Evolutionary conservation across 495 filamentous ascomycete species (phyloP), one percentile per base, ranked within the genome.

Genomic region (Paragyromitra xinjiangensis): DNA sequence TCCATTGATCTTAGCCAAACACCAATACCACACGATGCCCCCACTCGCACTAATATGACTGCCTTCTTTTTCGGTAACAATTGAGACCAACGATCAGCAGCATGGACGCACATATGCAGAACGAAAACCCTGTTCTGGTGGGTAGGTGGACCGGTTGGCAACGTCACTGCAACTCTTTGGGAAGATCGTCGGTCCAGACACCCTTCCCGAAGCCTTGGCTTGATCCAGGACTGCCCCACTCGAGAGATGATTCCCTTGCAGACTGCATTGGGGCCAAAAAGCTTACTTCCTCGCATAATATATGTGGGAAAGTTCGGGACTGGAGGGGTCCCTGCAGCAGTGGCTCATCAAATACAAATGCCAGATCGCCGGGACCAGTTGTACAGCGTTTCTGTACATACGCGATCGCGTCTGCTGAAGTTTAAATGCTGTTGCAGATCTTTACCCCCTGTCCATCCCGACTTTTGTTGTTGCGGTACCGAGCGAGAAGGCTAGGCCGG

Each of bases 151-250:
- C 69, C 69, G 42, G 74, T 64, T 73, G 63, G 63, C 44, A 67
- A 73, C 68, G 71, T 73, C 62, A 72, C 71, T 29, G 37, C 40
- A 55, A 39, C 61, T 50, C 40, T 77, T 73, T 26, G 69, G 74
- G 74, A 7, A 26, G 74, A 77, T 77, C 69, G 74, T 44, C 74
- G 26, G 67, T 29, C 53, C 22, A 61, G 63, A 73, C 73, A 64
- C 74, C 74, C 22, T 66, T 77, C 74, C 74, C 69, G 74, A 51
- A 44, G 61, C 74, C 74, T 73, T 77, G 69, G 74, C 68, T 62
- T 44, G 12, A 34, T 56, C 61, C 48, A 22, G 34, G 55, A 58
- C 66, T 40, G 26, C 44, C 71, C 73, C 71, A 66, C 63, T 48
- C 19, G 14, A 26, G 50, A 65, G 42, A 29, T 55, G 19, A 53